Evolutionary conservation across 2,329 filamentous ascomycete species (phyloP), one percentile per base, ranked within the genome.

Genomic region (Biscogniauxia sp.): DNA sequence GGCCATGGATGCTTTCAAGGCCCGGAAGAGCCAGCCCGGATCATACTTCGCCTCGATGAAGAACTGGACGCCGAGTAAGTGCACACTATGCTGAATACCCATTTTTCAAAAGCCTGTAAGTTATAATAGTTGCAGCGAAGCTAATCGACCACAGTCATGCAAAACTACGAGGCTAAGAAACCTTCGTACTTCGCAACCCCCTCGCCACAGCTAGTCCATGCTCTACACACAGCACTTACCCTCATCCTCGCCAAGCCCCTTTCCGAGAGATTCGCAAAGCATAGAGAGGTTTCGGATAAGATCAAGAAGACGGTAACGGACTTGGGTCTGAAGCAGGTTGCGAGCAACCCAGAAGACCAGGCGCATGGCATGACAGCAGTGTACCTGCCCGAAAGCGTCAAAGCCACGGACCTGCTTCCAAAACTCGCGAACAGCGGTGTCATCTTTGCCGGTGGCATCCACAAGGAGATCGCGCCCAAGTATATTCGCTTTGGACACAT

Each of bases 311-410:
- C 90, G 19, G 82, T 97, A 56, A 79, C 86, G 5, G 89, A 90
- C 56, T 82, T 98, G 41, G 95, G 95, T 3, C 83, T 99, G 61
- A 90, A 92, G 79, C 91, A 97, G 74, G 83, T 99, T 45, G 93
- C 95, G 20, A 77, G 85, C 41, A 91, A 94, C 75, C 89, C 91
- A 0, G 92, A 94, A 70, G 90, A 96, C 77, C 94, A 98, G 79
- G 93, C 95, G 51, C 94, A 96, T 76, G 93, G 91, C 70, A 99
- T 99, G 95, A 99, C 95, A 3, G 94, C 95, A 61, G 95, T 99
- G 68, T 97, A 95, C 77, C 84, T 99, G 58, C 95, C 95, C 1
- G 92, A 98, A 63, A 88, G 84, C 50, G 80, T 98, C 57, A 88
- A 89, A 69, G 88, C 90, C 28, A 84, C 93, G 2, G 91, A 97